Percentiles rank a stretch among this genome's conserved stretches.
These are phyloP conservation scores for Cladosporium austrohemisphaericum DNA, from an alignment of 2,329 filamentous ascomycete genomes.

Conservation along the genomic window DNA sequence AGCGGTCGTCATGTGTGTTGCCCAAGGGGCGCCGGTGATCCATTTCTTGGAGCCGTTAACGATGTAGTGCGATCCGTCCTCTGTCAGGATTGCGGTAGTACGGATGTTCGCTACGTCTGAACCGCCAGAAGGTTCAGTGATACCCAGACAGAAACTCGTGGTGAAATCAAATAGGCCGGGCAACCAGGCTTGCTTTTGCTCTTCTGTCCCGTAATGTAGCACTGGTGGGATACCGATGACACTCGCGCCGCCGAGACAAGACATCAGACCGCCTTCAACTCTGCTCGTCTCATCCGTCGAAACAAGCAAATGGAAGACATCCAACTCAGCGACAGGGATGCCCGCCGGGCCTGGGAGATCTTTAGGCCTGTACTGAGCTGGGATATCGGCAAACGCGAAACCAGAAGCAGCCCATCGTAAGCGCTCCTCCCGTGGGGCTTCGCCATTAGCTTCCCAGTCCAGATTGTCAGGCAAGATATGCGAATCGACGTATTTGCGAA, in stretches of 20 bases:
- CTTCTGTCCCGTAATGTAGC: constrained; percentile 57
- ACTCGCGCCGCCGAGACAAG: constrained; percentile 57
- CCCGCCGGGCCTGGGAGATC: constrained; percentile 43
- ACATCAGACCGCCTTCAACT: constrained; percentile 50
- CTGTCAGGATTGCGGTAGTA: constrained; percentile 51
- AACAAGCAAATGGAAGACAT: constrained; percentile 51
- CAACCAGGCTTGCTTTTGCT: constrained; percentile 58
- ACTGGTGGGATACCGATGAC: constrained; percentile 63
- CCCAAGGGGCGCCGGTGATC: constrained; percentile 54
- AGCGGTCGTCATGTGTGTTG: constrained; percentile 48
- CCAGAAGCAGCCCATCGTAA: constrained; percentile 40
- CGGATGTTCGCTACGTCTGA: constrained; percentile 63
- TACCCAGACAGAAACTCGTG: constrained; percentile 60
- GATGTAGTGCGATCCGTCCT: constrained; percentile 51
- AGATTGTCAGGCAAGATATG: constrained; percentile 56
- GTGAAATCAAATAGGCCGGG: constrained; percentile 57
- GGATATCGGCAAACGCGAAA: constrained; percentile 43
- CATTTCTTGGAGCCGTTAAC: constrained; percentile 61
- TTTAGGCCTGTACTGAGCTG: constrained; percentile 41
- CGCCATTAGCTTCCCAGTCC: constrained; percentile 58
- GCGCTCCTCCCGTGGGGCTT: constrained; percentile 45
- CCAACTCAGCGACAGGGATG: constrained; percentile 48
- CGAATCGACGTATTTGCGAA: constrained; percentile 58
- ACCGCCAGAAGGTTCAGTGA: constrained; percentile 60
- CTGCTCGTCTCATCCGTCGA: constrained; percentile 31